phyloP scores from a whole-genome alignment of 169 alveolate species.

The Amoebophrya sp. region DNA sequence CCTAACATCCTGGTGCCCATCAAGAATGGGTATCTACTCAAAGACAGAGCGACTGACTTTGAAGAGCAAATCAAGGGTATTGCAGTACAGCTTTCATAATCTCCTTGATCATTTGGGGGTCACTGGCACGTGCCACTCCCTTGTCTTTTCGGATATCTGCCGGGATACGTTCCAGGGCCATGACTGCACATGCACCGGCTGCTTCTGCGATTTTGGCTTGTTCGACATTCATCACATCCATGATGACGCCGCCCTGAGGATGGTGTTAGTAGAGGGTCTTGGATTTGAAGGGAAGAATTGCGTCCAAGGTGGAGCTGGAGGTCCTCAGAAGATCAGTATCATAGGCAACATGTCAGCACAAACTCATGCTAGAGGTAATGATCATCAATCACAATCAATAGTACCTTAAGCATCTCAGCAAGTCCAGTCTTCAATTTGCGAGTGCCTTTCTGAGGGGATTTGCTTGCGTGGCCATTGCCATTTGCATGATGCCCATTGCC shows the following conservation, averaged over 20 bases:
- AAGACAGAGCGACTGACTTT: neutral
- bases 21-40: neutral
- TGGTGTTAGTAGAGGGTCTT: no score
- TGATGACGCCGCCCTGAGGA: conserved; percentile 50
- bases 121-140: conserved; percentile 65
- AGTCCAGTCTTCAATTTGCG: conserved; percentile 52
- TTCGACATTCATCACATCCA: conserved; percentile 63
- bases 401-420: conserved; percentile 58
- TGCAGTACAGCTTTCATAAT: conserved; percentile 49
- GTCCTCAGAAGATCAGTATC: no score
- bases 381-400: no score
- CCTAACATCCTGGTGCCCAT: neutral
- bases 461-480: no score
- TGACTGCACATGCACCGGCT: conserved; percentile 65
- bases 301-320: no score
- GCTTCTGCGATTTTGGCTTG: conserved; percentile 68
- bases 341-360: no score
- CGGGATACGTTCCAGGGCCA: conserved; percentile 67
- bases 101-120: conserved; percentile 62
- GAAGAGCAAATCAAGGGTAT: neutral
- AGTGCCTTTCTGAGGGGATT: no score
- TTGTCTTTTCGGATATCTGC: conserved; percentile 60
- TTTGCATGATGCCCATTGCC: no score
- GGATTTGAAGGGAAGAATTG: no score
- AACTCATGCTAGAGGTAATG: no score